Percentiles rank a stretch among this genome's conserved stretches.
Evolutionary conservation across 805 yeast genomes (phyloP).

Genomic region (Cyberlindnera veronae): DNA sequence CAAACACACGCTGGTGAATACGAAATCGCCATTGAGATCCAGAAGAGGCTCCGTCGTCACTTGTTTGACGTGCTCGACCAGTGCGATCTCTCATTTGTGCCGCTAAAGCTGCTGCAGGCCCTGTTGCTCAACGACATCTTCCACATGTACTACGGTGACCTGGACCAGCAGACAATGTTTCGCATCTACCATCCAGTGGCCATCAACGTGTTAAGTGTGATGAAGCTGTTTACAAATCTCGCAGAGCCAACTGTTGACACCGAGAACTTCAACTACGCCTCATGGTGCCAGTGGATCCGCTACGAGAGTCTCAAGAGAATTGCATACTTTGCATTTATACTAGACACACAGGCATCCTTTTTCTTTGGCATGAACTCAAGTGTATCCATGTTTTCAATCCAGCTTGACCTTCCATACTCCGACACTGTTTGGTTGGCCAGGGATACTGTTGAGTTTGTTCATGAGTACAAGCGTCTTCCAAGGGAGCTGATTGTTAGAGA

Average conservation of each 20-base stretch:
- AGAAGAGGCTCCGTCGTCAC: constrained; percentile 17
- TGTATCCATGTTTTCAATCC: constrained; percentile 41
- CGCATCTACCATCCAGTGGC: constrained; percentile 24
- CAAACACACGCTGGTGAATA: too few species aligned
- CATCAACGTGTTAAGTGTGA: constrained; percentile 20
- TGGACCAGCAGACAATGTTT: constrained; percentile 12
- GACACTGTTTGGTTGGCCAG: constrained; percentile 43
- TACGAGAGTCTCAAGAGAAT: constrained; percentile 43
- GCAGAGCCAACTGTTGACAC: constrained; percentile 12
- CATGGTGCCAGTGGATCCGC: constrained; percentile 46
- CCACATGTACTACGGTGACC: constrained; percentile 26
- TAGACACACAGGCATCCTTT: constrained; percentile 39
- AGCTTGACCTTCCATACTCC: constrained; percentile 42
- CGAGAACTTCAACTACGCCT: constrained; percentile 5
- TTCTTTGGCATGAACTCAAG: constrained; percentile 30
- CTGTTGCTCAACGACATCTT: constrained; percentile 23
- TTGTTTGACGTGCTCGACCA: constrained; percentile 11
- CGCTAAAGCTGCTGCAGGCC: constrained; percentile 25
- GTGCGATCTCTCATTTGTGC: constrained; percentile 9
- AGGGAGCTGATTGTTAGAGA: constrained; percentile 15
- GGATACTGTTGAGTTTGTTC: constrained; percentile 22
- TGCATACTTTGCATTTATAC: constrained; percentile 37
- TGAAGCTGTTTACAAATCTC: constrained; percentile 12
- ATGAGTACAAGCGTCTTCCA: constrained; percentile 29
- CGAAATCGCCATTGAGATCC: constrained; percentile 22